Percentiles rank a stretch among this genome's conserved stretches.
Evolutionary conservation across 1,284 basidiomycete genomes (phyloP).

Genomic region (Cryptococcus amylolentus): DNA sequence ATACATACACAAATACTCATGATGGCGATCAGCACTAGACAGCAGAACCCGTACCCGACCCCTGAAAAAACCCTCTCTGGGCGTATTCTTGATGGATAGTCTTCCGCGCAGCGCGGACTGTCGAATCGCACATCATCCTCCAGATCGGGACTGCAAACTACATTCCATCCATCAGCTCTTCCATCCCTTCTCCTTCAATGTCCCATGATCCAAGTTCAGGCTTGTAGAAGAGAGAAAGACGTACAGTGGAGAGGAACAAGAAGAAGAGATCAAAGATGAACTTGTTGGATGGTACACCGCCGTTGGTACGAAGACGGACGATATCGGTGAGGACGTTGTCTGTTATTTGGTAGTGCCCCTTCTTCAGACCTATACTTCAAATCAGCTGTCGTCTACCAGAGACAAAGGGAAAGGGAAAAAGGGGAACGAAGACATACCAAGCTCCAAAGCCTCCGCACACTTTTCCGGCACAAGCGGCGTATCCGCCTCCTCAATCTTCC

Average conservation of each 20-base stretch:
- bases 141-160: no score
- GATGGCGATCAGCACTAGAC: no score
- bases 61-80: neutral
- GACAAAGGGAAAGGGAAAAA: neutral
- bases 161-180: no score
- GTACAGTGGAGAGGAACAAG: slow-evolving; percentile 53
- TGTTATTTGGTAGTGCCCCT: slow-evolving; percentile 71
- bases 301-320: slow-evolving; percentile 67
- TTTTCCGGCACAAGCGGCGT: slow-evolving; percentile 63
- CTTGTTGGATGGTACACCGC: slow-evolving; percentile 64
- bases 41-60: no score
- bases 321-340: slow-evolving; percentile 65
- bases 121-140: no score
- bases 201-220: no score
- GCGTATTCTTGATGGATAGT: neutral
- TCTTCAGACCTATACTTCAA: slow-evolving; percentile 59
- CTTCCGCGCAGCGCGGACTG: no score
- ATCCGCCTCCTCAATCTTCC: slow-evolving; percentile 77
- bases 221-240: slow-evolving; percentile 21
- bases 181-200: no score
- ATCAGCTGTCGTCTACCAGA: neutral
- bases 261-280: slow-evolving; percentile 58
- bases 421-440: slow-evolving; percentile 53
- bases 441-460: slow-evolving; percentile 62
- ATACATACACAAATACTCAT: no score